Evolutionary conservation across 1,139 yeast species (phyloP), one percentile per base, ranked within the genome.

Genomic region (Candida sp.): DNA sequence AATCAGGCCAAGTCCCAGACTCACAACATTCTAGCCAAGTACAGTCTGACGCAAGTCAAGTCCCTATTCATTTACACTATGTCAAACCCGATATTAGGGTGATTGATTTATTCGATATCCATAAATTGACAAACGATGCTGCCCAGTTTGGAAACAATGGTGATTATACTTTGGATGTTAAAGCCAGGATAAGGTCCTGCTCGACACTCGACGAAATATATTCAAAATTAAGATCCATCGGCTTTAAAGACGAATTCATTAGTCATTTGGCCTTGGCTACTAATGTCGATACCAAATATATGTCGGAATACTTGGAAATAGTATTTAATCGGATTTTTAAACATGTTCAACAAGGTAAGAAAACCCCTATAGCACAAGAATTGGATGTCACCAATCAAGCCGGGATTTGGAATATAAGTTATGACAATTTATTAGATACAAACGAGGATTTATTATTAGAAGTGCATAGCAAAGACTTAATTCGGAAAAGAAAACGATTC

Each of bases 331-430:
- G 39, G 19, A 37, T 37, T 19, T 37, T 37, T 33, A 37, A 21
- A 6, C 30, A 27, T 21, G 21, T 37, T 32, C 25, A 29, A 11
- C n/a, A 27, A 22, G 25, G 34, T 19, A 37, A 29, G 15, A 30
- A 8, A 8, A 37, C 34, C 15, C 39, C 39, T 15, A 37, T 37
- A 4, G 30, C 23, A 4, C 22, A 27, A 15, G 39, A 37, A 21
- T 37, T 37, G 9, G 12, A n/a, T 2, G 19, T 29, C 11, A 19
- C 25, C 21, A 32, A 32, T 9, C 39, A 37, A 29, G 33, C 39
- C n/a, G 69, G 70, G 2, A 45, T 64, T 23, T 68, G 73, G 73
- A 61, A 55, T 41, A 49, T 45, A 27, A 49, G 51, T 6, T 54
- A 56, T 35, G 72, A 66, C 51, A 42, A 45, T 1, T 43, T 50